These are phyloP conservation scores for Phoenix roebelenii DNA, from an alignment of 176 grass and related monocot species.

Conservation along the genomic window DNA sequence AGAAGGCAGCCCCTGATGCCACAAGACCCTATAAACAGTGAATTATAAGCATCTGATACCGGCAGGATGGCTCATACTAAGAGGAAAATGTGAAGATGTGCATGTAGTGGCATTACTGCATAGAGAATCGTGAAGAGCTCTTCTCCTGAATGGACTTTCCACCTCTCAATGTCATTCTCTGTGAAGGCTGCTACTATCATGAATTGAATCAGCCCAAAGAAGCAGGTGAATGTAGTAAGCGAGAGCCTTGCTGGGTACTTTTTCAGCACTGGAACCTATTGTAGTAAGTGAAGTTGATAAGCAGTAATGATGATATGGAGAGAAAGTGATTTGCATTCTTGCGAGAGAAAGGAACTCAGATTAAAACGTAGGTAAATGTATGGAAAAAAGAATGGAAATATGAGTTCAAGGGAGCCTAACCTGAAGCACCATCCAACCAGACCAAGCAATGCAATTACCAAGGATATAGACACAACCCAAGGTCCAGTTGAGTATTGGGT, in stretches of 20 bases:
- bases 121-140: conserved; percentile 87
- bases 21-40: conserved; percentile 49
- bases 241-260: conserved; percentile 84
- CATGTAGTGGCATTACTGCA: conserved; percentile 32
- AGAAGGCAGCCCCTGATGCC: conserved; percentile 59
- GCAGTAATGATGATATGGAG: neutral
- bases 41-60: neutral
- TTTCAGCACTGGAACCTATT: conserved; percentile 70
- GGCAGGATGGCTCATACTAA: no score
- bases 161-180: conserved; percentile 59
- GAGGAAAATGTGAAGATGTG: no score
- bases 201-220: conserved; percentile 82
- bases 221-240: conserved; percentile 53
- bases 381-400: no score
- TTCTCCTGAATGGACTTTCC: conserved; percentile 66
- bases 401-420: conserved; percentile 1
- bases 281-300: neutral
- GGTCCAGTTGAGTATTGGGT: conserved; percentile 72
- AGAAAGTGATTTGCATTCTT: no score
- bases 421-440: conserved; percentile 92
- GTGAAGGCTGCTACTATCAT: conserved; percentile 61
- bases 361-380: no score
- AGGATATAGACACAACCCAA: conserved; percentile 87
- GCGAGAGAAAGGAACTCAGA: no score
- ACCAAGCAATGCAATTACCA: conserved; percentile 77